These are phyloP conservation scores for Podospora conica DNA, from an alignment of 495 filamentous ascomycete species.

Conservation along the genomic window DNA sequence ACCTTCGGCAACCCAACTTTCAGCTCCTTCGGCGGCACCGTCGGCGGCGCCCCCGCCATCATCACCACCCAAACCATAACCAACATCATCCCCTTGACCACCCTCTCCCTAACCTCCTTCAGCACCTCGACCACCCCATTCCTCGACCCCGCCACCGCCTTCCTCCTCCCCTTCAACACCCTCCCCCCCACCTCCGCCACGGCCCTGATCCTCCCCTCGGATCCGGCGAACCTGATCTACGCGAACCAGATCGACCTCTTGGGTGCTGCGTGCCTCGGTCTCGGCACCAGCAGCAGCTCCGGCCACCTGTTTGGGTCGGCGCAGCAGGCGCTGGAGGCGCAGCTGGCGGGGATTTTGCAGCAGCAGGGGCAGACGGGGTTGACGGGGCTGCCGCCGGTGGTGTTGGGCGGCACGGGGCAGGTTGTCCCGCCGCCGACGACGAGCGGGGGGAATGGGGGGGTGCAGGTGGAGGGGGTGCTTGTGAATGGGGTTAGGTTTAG, in stretches of 20 bases:
- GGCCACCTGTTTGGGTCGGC: neutral
- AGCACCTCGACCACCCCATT: neutral
- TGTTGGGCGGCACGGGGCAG: neutral
- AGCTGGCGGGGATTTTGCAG: neutral
- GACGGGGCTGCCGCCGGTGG: neutral
- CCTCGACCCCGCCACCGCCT: neutral
- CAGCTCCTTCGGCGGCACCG: neutral
- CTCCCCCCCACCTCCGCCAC: neutral
- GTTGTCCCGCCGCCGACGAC: too few species aligned
- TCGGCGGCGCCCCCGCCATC: neutral
- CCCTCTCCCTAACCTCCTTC: neutral
- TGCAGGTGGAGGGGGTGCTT: neutral
- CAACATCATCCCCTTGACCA: neutral
- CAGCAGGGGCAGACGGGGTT: too few species aligned
- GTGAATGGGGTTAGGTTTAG: neutral
- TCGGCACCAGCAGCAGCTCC: neutral
- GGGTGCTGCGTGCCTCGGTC: neutral
- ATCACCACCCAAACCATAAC: neutral
- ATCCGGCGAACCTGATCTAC: neutral
- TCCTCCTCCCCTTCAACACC: neutral
- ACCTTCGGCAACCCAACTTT: neutral
- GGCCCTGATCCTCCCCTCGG: neutral
- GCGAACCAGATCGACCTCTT: neutral
- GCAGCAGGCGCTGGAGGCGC: neutral
- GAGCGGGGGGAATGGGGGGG: neutral